These are phyloP conservation scores for Suillus cothurnatus DNA, from an alignment of 768 basidiomycete species.

Conservation along the genomic window DNA sequence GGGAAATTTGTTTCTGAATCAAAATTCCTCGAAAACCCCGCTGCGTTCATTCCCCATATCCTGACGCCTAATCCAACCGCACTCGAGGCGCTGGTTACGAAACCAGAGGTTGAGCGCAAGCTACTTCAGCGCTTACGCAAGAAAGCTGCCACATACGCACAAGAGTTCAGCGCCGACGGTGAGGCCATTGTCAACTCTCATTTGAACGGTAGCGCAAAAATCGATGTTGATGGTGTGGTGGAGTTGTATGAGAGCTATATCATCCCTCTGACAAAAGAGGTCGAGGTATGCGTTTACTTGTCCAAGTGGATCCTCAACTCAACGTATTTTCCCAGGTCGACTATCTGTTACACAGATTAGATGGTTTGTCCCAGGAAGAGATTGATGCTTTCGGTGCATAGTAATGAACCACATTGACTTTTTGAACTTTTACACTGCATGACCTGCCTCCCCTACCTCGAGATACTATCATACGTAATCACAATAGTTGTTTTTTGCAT, in stretches of 20 bases:
- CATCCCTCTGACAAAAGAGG: constrained; percentile 96
- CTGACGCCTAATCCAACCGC: constrained; percentile 72
- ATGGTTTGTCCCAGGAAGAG: constrained; percentile 81
- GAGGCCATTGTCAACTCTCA: constrained; percentile 42
- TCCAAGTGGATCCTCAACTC: not conserved
- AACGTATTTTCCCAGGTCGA: constrained; percentile 65
- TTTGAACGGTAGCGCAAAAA: constrained; percentile 54
- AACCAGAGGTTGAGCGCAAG: constrained; percentile 90
- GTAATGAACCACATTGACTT: not conserved
- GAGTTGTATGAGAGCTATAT: constrained; percentile 94
- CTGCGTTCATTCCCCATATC: constrained; percentile 93
- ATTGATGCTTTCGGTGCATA: constrained; percentile 60
- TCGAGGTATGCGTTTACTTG: constrained; percentile 70
- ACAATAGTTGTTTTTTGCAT: not conserved
- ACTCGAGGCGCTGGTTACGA: constrained; percentile 90
- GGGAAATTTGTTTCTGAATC: constrained; percentile 99
- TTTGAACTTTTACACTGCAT: not conserved
- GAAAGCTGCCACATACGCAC: constrained; percentile 80
- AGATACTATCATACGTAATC: not conserved
- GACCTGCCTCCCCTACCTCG: not conserved
- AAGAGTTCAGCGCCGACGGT: constrained; percentile 78
- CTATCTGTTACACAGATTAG: constrained; percentile 88
- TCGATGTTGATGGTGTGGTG: constrained; percentile 92
- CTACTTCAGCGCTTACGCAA: constrained; percentile 82
- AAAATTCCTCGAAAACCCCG: constrained; percentile 87